A percentile compares a stretch with the other conserved stretches of the same genome.
phyloP scores from a whole-genome alignment of 192 early-diverging fungal genomes.

The Backusella mclennaniae region DNA sequence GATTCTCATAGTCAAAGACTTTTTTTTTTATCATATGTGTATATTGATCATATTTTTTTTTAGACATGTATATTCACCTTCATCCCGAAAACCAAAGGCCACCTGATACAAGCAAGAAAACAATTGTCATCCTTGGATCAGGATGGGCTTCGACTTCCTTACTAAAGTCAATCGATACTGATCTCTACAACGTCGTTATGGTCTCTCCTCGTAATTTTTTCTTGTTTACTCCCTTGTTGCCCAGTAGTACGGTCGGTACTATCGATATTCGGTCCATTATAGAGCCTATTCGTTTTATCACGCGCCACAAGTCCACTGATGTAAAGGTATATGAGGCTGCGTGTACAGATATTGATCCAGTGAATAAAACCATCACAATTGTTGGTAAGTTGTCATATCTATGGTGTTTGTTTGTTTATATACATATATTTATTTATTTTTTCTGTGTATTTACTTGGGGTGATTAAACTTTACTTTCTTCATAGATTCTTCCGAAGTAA shows the following conservation, averaged over 20 bases:
- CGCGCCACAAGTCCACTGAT: slow-evolving; percentile 81
- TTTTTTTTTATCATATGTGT: neutral
- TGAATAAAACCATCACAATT: slow-evolving; percentile 75
- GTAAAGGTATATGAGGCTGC: slow-evolving; percentile 88
- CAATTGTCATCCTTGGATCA: slow-evolving; percentile 39
- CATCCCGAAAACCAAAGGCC: slow-evolving; percentile 54
- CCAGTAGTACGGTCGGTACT: slow-evolving; percentile 83
- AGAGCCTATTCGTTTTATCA: slow-evolving; percentile 84
- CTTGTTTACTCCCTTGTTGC: slow-evolving; percentile 72
- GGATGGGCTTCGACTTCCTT: slow-evolving; percentile 43
- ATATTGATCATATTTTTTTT: neutral
- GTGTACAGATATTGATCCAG: slow-evolving; percentile 86
- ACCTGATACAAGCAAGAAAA: slow-evolving; percentile 45
- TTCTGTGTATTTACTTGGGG: neutral
- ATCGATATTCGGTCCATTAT: slow-evolving; percentile 85
- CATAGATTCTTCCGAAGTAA: slow-evolving; percentile 70
- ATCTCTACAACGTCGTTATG: slow-evolving; percentile 44
- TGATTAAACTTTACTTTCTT: neutral
- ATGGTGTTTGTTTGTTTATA: neutral
- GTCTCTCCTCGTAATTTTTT: slow-evolving; percentile 90
- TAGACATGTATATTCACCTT: slow-evolving; percentile 40
- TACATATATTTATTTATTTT: neutral
- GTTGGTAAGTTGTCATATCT: slow-evolving; percentile 45
- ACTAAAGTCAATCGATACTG: slow-evolving; percentile 37
- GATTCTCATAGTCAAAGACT: neutral